Percentiles rank a stretch among this genome's conserved stretches.
Evolutionary conservation across 2,329 filamentous ascomycete species (phyloP).

Genomic region (Diaporthe capsici): DNA sequence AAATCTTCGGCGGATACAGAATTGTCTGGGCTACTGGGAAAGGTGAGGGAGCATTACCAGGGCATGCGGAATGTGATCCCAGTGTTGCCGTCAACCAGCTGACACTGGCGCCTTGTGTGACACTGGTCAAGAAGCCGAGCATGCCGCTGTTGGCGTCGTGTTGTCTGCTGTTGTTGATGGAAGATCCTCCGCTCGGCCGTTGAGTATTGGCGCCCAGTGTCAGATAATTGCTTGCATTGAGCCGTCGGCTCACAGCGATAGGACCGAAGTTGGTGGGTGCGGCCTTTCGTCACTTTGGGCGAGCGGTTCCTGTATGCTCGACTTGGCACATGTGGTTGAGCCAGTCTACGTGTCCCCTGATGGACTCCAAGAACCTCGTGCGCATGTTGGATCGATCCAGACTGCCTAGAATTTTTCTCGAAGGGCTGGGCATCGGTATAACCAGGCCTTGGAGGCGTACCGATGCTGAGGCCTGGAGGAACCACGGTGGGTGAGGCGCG

Average conservation of each 20-base stretch:
- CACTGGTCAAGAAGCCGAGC: slow-evolving; percentile 11
- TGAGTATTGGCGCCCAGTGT: slow-evolving; percentile 22
- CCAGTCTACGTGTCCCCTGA: slow-evolving; percentile 29
- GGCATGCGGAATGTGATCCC: slow-evolving; percentile 3
- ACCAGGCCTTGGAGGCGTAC: slow-evolving; percentile 1
- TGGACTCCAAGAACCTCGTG: slow-evolving; percentile 19
- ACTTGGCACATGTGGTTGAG: slow-evolving; percentile 28
- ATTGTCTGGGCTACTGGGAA: neutral
- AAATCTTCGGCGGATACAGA: neutral
- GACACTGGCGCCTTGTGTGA: neutral
- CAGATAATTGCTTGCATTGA: slow-evolving; percentile 28
- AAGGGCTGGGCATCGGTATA: slow-evolving; percentile 28
- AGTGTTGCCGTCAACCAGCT: neutral
- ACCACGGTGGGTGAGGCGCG: neutral
- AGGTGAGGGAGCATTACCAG: neutral
- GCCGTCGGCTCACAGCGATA: slow-evolving; percentile 30
- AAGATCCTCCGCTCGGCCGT: slow-evolving; percentile 12
- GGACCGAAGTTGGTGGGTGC: slow-evolving; percentile 29
- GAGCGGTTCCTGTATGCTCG: slow-evolving; percentile 16
- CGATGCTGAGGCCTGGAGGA: neutral
- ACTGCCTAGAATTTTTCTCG: slow-evolving; percentile 28
- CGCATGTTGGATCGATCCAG: slow-evolving; percentile 31
- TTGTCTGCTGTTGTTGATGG: neutral
- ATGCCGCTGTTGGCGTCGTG: slow-evolving; percentile 10
- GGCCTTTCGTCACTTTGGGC: slow-evolving; percentile 32